phyloP scores from a whole-genome alignment of 2,329 filamentous ascomycete species.

The Cercospora zeina region DNA sequence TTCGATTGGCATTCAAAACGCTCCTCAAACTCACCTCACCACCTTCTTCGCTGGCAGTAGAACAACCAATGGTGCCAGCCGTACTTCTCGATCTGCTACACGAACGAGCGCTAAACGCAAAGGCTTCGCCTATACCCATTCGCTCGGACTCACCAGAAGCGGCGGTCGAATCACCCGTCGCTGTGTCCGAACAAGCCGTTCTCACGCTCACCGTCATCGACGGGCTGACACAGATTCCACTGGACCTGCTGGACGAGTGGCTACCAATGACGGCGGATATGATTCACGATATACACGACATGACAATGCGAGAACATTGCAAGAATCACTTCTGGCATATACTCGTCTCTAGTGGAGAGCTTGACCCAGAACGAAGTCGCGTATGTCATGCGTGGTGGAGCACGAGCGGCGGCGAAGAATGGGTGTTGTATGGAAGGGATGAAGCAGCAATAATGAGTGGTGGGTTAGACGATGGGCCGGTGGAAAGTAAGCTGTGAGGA shows the following conservation, averaged over 20 bases:
- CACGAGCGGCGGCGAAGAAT: slow-evolving; percentile 60
- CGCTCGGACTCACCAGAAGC: slow-evolving; percentile 44
- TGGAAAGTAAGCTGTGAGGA: slow-evolving; percentile 25
- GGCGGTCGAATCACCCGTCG: slow-evolving; percentile 29
- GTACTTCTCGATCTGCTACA: slow-evolving; percentile 76
- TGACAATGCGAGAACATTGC: slow-evolving; percentile 62
- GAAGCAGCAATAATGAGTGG: slow-evolving; percentile 56
- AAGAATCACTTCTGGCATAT: slow-evolving; percentile 77
- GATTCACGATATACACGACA: slow-evolving; percentile 64
- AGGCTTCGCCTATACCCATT: slow-evolving; percentile 45
- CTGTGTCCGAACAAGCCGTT: slow-evolving; percentile 75
- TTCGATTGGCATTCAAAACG: slow-evolving; percentile 83
- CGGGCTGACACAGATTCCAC: slow-evolving; percentile 70
- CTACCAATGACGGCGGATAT: slow-evolving; percentile 69
- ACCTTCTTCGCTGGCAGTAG: slow-evolving; percentile 70
- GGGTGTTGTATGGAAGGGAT: slow-evolving; percentile 52
- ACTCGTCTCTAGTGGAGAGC: slow-evolving; percentile 70
- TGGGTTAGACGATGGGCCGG: slow-evolving; percentile 32
- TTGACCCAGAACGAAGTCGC: slow-evolving; percentile 81
- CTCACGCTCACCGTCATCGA: slow-evolving; percentile 77
- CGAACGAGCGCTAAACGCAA: slow-evolving; percentile 61
- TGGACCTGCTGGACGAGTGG: slow-evolving; percentile 75
- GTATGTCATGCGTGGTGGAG: slow-evolving; percentile 87
- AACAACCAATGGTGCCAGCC: slow-evolving; percentile 75
- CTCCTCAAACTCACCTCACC: slow-evolving; percentile 79